Base-by-base conservation (phyloP, 2,329 filamentous ascomycete genomes). In the Blumeria graminis region DNA sequence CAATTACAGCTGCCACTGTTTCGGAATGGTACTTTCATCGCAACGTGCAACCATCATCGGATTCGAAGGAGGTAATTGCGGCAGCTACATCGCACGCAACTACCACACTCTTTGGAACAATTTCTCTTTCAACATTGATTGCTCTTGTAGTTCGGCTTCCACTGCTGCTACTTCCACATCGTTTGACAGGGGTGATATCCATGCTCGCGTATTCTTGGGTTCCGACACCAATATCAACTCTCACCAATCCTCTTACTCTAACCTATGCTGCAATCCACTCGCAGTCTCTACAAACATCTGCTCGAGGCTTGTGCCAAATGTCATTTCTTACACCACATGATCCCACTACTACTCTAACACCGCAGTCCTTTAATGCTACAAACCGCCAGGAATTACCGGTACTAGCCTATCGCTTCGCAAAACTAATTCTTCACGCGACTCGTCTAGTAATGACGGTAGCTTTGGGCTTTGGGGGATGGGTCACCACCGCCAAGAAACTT, bases 21-120 rank as follows among this genome's bases (percentile, higher is more conserved):
- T 94, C 87, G 43, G 92, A 98, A 69, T 98, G 92, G 92, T 98
- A 98, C 69, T 98, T 96, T 69, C 90, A 96, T 69, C 86, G 92
- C 60, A 84, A 93, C 63, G 80, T 81, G 4, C 77, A 81, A 10
- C 87, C 90, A 5, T 74, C 82, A 8, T 81, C 88, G 1, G 81
- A 86, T 0, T 89, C 87, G 0, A 75, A 76, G 57, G 82, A 89
- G 56, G 83, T 96, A 52, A 87, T 96, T 32, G 74, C 78, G 59
- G 90, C 89, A 6, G 90, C 89, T 13, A 72, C 94, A 48, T 74
- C 75, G 54, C 92, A 98, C 69, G 83, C 89, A 2, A 73, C 79
- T 13, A 89, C 86, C 14, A 90, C 86, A 1, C 81, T 95, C 39
- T 93, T 95, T 65, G 92, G 92, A 56, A 93, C 87, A 3, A 86